Conservation (phyloP, 2,329 filamentous ascomycete genomes). For the Fusarium fujikuroi region DNA sequence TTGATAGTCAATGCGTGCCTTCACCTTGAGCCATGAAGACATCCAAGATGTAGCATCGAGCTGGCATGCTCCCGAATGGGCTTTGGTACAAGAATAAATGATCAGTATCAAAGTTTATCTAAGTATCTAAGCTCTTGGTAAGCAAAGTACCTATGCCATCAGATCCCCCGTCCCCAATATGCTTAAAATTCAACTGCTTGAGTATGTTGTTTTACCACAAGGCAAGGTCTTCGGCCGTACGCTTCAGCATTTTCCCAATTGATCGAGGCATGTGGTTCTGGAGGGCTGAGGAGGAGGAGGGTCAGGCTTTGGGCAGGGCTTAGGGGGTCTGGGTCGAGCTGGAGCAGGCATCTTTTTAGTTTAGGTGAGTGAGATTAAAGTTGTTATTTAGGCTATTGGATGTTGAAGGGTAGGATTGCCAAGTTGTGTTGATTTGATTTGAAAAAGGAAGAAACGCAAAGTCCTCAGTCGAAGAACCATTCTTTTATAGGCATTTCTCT, state of each 20-base stretch:
- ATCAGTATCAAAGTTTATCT: background rate
- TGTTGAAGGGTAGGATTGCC: background rate
- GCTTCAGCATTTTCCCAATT: background rate
- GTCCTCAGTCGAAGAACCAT: background rate
- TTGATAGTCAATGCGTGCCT: background rate
- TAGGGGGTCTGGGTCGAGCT: background rate
- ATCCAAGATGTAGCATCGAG: background rate
- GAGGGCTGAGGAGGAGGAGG: background rate
- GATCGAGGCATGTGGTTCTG: rapidly evolving
- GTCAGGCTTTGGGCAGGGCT: background rate
- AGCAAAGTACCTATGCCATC: background rate
- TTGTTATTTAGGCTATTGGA: background rate
- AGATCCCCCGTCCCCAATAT: background rate
- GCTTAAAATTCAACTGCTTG: too few species aligned
- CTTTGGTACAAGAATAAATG: background rate
- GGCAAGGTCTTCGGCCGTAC: rapidly evolving
- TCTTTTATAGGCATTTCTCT: background rate
- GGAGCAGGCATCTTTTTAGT: background rate
- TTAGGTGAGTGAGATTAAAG: background rate
- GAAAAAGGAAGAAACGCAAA: background rate
- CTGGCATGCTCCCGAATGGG: background rate
- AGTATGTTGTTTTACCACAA: background rate
- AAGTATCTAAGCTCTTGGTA: background rate
- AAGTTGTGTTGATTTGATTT: background rate
- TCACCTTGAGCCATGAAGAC: background rate